Evolutionary conservation across 2,329 filamentous ascomycete species (phyloP).

Genomic region (Aspergillus calidoustus): DNA sequence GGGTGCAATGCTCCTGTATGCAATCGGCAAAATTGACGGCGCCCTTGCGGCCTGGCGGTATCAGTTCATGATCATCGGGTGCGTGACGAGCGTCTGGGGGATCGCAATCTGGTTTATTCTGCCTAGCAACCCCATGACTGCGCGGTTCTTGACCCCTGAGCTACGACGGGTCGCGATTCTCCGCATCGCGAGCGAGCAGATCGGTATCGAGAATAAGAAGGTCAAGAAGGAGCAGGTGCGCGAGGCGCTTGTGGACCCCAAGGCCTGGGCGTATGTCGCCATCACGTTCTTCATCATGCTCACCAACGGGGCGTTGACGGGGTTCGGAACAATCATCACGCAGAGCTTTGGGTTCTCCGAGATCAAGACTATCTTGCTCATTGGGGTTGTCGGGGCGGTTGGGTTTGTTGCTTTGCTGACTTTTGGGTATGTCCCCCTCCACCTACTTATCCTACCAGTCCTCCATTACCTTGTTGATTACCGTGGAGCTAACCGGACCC

Average conservation of each 20-base stretch:
- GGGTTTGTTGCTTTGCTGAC: not conserved
- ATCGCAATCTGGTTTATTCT: not conserved
- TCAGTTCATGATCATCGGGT: constrained; percentile 1
- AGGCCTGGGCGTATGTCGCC: constrained; percentile 5
- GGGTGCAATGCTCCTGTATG: not conserved
- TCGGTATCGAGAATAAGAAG: constrained; percentile 15
- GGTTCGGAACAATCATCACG: not conserved
- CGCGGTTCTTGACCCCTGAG: not conserved
- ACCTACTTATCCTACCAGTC: too few species aligned
- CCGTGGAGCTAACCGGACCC: too few species aligned
- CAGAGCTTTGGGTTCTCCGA: constrained; percentile 1
- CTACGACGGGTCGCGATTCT: not conserved
- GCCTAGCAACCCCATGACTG: not conserved
- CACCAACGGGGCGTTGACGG: not conserved
- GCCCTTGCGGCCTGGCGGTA: not conserved
- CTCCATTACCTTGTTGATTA: not conserved
- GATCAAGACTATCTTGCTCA: not conserved
- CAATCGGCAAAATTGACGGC: not conserved
- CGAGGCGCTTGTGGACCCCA: constrained; percentile 17
- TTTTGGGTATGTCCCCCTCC: not conserved
- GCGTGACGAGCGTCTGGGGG: not conserved
- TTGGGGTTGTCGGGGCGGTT: not conserved
- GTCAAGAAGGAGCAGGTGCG: constrained; percentile 15
- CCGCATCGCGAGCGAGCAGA: not conserved
- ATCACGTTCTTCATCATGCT: not conserved